Conservation (phyloP, 306 rosid species). For the Datisca glomerata region DNA sequence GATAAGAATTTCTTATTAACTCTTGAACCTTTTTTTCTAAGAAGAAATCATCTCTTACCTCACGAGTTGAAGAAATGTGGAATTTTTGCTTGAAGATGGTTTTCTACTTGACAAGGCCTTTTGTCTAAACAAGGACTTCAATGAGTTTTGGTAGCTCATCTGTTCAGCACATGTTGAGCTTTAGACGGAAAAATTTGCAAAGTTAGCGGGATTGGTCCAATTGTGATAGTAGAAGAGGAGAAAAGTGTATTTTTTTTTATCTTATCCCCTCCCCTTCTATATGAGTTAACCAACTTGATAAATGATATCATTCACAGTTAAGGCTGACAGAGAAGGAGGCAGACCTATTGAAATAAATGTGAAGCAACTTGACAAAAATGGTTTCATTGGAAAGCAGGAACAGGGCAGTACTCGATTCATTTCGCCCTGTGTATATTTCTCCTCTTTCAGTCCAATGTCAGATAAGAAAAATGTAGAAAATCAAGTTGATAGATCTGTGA, state of each 20-base stretch:
- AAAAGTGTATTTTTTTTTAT: too few relatives aligned
- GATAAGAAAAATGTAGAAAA: not conserved
- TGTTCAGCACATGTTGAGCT: too few relatives aligned
- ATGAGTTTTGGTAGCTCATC: too few relatives aligned
- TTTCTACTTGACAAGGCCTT: too few relatives aligned
- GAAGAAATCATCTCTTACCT: not conserved
- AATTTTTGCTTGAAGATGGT: too few relatives aligned
- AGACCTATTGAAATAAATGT: conserved; percentile 58
- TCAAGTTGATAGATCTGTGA: not conserved
- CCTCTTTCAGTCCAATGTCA: conserved; percentile 2
- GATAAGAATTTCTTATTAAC: conserved; percentile 2
- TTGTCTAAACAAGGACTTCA: too few relatives aligned
- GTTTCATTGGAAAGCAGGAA: conserved; percentile 46
- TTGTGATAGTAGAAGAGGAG: too few relatives aligned
- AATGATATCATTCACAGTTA: conserved; percentile 28
- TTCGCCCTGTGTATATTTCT: conserved; percentile 55
- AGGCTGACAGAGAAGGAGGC: conserved; percentile 91
- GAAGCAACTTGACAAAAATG: conserved; percentile 34
- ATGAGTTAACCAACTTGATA: not conserved
- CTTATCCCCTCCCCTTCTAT: not conserved
- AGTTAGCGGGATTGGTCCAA: too few relatives aligned
- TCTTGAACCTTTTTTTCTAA: not conserved
- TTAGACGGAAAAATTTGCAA: too few relatives aligned
- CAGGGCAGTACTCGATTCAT: conserved; percentile 36
- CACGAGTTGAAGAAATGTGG: too few relatives aligned